Percentiles rank a stretch among this genome's conserved stretches.
Evolutionary conservation across 768 basidiomycete species (phyloP).

Genomic region (Phlegmacium glaucopus): DNA sequence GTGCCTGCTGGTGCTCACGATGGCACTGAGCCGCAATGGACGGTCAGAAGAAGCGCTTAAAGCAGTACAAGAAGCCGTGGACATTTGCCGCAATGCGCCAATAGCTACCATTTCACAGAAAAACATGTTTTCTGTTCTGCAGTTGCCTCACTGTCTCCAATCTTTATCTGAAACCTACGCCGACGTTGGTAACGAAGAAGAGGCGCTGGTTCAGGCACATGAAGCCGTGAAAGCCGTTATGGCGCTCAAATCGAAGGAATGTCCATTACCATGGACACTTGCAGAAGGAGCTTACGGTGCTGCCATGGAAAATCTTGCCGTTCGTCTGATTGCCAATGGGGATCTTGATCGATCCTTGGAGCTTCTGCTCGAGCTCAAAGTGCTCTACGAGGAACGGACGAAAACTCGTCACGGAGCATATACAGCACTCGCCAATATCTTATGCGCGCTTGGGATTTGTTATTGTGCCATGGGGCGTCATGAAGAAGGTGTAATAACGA

Average conservation of each 20-base stretch:
- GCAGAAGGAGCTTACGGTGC: constrained; percentile 6
- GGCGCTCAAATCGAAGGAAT: constrained; percentile 1
- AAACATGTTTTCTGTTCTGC: neutral
- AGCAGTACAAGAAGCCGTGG: constrained; percentile 2
- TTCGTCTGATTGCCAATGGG: constrained; percentile 3
- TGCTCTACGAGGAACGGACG: constrained; percentile 1
- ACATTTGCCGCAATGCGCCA: neutral
- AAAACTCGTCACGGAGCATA: constrained; percentile 3
- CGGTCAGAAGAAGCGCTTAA: neutral
- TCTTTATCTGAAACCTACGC: neutral
- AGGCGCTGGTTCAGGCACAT: constrained; percentile 4
- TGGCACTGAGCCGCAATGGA: neutral
- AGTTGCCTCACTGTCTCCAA: neutral
- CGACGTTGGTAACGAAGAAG: neutral
- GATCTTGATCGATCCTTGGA: neutral
- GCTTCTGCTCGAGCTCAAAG: neutral
- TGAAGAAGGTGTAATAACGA: constrained; percentile 3
- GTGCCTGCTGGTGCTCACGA: neutral
- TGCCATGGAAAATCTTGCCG: constrained; percentile 1
- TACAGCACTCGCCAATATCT: neutral
- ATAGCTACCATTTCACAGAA: neutral
- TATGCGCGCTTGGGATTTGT: constrained; percentile 1
- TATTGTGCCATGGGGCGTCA: constrained; percentile 6
- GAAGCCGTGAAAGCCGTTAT: constrained; percentile 3
- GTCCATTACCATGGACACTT: constrained; percentile 6